Conservation (phyloP, 768 basidiomycete genomes). For the Lactifluus piperatus region DNA sequence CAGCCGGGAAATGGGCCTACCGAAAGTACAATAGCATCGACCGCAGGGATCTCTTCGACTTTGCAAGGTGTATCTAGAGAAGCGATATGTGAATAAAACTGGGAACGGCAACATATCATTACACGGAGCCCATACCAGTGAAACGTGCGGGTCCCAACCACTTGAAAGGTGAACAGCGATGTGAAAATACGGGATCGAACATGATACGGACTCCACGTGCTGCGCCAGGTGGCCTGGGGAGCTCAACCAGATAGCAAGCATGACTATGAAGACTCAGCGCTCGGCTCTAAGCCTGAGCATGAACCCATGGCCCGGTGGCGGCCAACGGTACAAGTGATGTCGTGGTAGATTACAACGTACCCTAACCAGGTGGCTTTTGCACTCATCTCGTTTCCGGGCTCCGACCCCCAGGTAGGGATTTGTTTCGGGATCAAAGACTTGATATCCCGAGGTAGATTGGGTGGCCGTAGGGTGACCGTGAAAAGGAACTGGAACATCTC, state of each 20-base stretch:
- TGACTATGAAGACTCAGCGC: slow-evolving; percentile 23
- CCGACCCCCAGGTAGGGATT: slow-evolving; percentile 8
- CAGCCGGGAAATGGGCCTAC: slow-evolving; percentile 24
- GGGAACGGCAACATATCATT: background rate
- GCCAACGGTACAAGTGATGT: background rate
- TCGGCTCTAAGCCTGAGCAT: background rate
- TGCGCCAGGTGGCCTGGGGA: slow-evolving; percentile 28
- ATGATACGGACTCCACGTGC: slow-evolving; percentile 31
- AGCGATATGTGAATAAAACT: background rate
- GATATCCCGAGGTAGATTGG: slow-evolving; percentile 5
- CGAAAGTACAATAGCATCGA: slow-evolving; percentile 42
- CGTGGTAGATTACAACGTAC: background rate
- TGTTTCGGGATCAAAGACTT: slow-evolving; percentile 16
- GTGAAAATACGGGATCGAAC: slow-evolving; percentile 32
- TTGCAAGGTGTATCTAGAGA: slow-evolving; percentile 30
- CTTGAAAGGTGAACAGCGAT: slow-evolving; percentile 29
- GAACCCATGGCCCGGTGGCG: no score
- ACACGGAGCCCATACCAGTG: slow-evolving; percentile 22
- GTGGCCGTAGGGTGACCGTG: background rate
- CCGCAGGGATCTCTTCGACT: slow-evolving; percentile 36
- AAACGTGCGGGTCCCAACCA: slow-evolving; percentile 28
- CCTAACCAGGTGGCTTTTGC: slow-evolving; percentile 21
- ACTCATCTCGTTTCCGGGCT: slow-evolving; percentile 3
- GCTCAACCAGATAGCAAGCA: slow-evolving; percentile 33
- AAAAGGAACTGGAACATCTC: background rate